Base-by-base conservation (phyloP, 2,329 filamentous ascomycete genomes). In the Colletotrichum phormii region DNA sequence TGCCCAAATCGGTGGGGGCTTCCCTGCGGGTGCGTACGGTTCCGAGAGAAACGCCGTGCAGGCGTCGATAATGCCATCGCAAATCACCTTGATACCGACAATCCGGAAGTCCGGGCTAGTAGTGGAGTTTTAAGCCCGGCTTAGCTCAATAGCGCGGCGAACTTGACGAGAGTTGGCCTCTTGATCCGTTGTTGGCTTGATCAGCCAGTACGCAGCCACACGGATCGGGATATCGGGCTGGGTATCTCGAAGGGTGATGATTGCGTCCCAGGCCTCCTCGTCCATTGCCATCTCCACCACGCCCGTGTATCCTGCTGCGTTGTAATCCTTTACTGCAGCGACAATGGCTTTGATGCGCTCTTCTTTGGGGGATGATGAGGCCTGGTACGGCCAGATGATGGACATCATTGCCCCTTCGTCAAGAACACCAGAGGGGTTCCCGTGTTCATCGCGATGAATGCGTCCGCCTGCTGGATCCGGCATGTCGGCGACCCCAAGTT, bases 51-150 rank as follows among this genome's bases (percentile, higher is more conserved):
- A 89, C 0, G 91, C 91, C 1, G 91, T 92, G 79, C 90, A 93
- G 0, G 88, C 89, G 74, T 93, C 91, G 49, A 93, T 85, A 46
- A 91, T 89, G 12, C 91, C 91, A 72, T 93, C 91, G 76, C 88
- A 89, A 51, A 93, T 91, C 26, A 92, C 79, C 77, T 93, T 93
- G 79, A 92, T 86, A 5, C 91, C 91, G 0, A 89, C 87, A 9
- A 93, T 79, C 22, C 88, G 87, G 67, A 85, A 76, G 65, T 86
- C 79, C 0, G 83, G 83, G 24, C 77, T 81, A 11, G 75, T 82
- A 2, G 75, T 67, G 31, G 67, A 75, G 74, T 83, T 84, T 78
- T 79, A 85, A 55, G 80, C 68, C 22, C 73, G 75, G 29, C 77
- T 78, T 24, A 86, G 72, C 70, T 83, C 80, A 59, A 83, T 80